These are phyloP conservation scores for Sicyos baderoa DNA, from an alignment of 306 rosid genomes.

Conservation along the genomic window DNA sequence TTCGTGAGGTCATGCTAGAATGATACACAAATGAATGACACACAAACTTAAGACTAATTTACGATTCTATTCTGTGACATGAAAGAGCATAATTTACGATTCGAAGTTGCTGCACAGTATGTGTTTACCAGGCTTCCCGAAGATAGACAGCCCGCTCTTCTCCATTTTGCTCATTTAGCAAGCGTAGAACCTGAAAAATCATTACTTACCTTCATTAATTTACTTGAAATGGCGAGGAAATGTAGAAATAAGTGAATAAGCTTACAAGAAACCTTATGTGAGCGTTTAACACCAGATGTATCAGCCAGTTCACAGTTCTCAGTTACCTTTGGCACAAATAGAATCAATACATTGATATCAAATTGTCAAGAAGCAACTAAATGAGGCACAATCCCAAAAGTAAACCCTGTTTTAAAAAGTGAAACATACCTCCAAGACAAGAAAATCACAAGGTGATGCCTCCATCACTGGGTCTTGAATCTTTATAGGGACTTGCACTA, in stretches of 20 bases:
- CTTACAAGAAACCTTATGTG: slow-evolving; percentile 57
- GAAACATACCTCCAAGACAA: slow-evolving; percentile 79
- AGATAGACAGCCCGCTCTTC: slow-evolving; percentile 57
- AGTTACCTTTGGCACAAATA: slow-evolving; percentile 44
- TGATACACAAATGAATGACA: not conserved
- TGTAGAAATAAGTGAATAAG: slow-evolving; percentile 18
- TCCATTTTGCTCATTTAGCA: slow-evolving; percentile 70
- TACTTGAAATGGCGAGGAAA: slow-evolving; percentile 15
- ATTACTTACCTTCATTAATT: slow-evolving; percentile 23
- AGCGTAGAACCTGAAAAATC: slow-evolving; percentile 69
- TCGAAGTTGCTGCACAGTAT: slow-evolving; percentile 9
- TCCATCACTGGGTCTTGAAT: slow-evolving; percentile 16
- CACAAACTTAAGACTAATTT: not conserved
- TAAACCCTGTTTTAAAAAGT: not conserved
- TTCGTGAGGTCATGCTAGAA: not conserved
- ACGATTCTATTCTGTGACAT: not conserved
- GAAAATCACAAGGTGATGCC: slow-evolving; percentile 35
- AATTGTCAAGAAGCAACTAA: slow-evolving; percentile 16
- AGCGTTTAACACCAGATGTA: slow-evolving; percentile 37
- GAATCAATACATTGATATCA: slow-evolving; percentile 19
- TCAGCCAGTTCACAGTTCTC: slow-evolving; percentile 43
- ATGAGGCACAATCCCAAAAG: slow-evolving; percentile 5
- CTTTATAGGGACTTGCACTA: slow-evolving; percentile 22
- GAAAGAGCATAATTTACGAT: not conserved
- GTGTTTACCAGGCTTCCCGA: slow-evolving; percentile 66